Base-by-base conservation (phyloP, 2,329 filamentous ascomycete genomes). In the Fusarium zealandicum region DNA sequence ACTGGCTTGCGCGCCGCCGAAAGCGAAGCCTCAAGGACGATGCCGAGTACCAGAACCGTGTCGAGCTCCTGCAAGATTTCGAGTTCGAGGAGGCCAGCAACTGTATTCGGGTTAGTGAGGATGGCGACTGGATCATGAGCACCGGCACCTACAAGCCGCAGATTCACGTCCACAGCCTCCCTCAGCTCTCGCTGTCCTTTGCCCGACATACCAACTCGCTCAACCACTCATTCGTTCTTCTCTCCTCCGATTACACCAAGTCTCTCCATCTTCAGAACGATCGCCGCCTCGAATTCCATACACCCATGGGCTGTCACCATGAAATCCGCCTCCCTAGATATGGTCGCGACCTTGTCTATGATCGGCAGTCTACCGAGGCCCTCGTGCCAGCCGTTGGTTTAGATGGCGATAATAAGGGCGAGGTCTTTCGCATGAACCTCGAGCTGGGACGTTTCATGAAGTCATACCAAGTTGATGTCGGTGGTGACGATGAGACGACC, bases 81-180 rank as follows among this genome's bases (percentile, higher is more conserved):
- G 93, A 96, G 70, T 98, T 99, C 69, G 93, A 97, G 69, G 93
- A 96, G 76, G 93, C 96, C 33, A 96, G 92, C 71, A 86, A 88
- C 64, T 97, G 93, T 71, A 86, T 99, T 59, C 85, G 92, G 42
- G 85, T 95, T 59, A 96, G 91, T 67, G 93, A 96, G 53, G 95
- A 99, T 83, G 93, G 93, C 41, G 89, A 98, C 71, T 99, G 95
- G 93, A 86, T 95, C 33, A 95, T 97, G 90, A 96, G 90, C 69
- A 96, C 93, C 45, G 92, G 92, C 78, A 88, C 85, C 47, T 88
- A 86, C 73, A 85, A 81, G 73, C 79, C 75, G 41, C 74, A 76
- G 56, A 96, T 98, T 54, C 95, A 98, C 71, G 89, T 91, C n/a
- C 96, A 99, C 75, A 92, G 96, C 71, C 85, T 98, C 6, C 90